A percentile compares a stretch with the other conserved stretches of the same genome.
phyloP scores from a whole-genome alignment of 2,329 filamentous ascomycete genomes.

The Fusarium albidum region DNA sequence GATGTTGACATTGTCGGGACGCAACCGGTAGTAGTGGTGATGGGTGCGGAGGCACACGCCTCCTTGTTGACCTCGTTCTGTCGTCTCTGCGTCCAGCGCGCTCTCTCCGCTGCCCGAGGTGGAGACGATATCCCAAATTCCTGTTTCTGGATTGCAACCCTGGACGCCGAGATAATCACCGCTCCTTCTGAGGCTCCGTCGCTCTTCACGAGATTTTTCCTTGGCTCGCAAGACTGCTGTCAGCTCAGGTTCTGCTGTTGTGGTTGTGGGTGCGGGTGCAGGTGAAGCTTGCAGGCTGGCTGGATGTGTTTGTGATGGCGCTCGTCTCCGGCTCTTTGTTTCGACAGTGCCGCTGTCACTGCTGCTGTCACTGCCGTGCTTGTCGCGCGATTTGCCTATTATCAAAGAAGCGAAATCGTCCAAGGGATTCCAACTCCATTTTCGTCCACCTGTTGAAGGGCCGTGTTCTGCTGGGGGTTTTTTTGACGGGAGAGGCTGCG shows the following conservation, averaged over 20 bases:
- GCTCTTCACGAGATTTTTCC: conserved; percentile 44
- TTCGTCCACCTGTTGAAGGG: conserved; percentile 1
- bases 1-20: conserved; percentile 40
- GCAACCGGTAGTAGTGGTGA: conserved; percentile 69
- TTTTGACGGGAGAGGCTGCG: neutral
- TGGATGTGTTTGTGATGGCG: neutral
- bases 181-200: conserved; percentile 59
- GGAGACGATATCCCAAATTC: conserved; percentile 60
- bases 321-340: neutral
- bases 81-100: conserved; percentile 41
- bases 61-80: conserved; percentile 43
- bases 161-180: conserved; percentile 68
- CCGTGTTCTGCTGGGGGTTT: neutral
- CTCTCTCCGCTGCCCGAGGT: conserved; percentile 57
- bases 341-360: too few relatives aligned
- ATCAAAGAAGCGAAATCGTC: conserved; percentile 16
- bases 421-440: conserved; percentile 30
- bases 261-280: neutral
- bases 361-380: neutral
- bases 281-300: neutral
- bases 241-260: conserved; percentile 1
- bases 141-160: conserved; percentile 65
- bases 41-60: conserved; percentile 64
- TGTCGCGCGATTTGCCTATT: conserved; percentile 9
- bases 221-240: conserved; percentile 42